Percentiles rank a stretch among this genome's conserved stretches.
phyloP scores from a whole-genome alignment of 2,329 filamentous ascomycete genomes.

The Epichloe coenophiala region DNA sequence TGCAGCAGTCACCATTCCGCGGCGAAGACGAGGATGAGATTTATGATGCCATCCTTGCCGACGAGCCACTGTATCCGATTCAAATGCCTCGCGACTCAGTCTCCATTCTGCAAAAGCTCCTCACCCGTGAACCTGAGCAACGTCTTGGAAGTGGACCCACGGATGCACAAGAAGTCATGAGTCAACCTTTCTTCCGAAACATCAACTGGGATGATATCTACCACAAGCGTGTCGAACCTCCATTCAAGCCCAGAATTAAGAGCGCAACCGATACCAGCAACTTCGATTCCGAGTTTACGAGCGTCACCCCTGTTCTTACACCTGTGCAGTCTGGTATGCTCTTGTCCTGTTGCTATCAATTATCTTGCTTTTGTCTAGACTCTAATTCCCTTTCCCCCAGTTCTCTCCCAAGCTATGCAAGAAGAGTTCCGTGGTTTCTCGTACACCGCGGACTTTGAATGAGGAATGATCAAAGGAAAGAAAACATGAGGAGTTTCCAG shows the following conservation, averaged over 20 bases:
- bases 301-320: slow-evolving; percentile 91
- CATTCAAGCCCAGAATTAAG: slow-evolving; percentile 81
- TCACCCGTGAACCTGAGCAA: slow-evolving; percentile 88
- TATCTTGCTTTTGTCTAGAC: slow-evolving; percentile 6
- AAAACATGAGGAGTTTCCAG: slow-evolving; percentile 4
- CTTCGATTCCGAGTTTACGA: slow-evolving; percentile 97
- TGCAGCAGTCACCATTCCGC: slow-evolving; percentile 96
- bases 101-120: slow-evolving; percentile 90
- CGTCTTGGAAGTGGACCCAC: slow-evolving; percentile 89
- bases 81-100: slow-evolving; percentile 98
- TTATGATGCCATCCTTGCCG: slow-evolving; percentile 93
- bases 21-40: slow-evolving; percentile 99
- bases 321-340: slow-evolving; percentile 89
- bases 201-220: slow-evolving; percentile 99
- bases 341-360: background rate
- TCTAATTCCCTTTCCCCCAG: slow-evolving; percentile 31
- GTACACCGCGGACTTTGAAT: slow-evolving; percentile 85
- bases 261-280: slow-evolving; percentile 97
- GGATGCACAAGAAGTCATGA: slow-evolving; percentile 98
- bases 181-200: slow-evolving; percentile 92
- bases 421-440: slow-evolving; percentile 99
- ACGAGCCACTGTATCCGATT: slow-evolving; percentile 98
- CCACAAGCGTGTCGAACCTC: slow-evolving; percentile 79
- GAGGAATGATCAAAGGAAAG: slow-evolving; percentile 12
- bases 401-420: slow-evolving; percentile 96